Evolutionary conservation across 1,284 basidiomycete species (phyloP), one percentile per base, ranked within the genome.

Genomic region (Abortiporus biennis): DNA sequence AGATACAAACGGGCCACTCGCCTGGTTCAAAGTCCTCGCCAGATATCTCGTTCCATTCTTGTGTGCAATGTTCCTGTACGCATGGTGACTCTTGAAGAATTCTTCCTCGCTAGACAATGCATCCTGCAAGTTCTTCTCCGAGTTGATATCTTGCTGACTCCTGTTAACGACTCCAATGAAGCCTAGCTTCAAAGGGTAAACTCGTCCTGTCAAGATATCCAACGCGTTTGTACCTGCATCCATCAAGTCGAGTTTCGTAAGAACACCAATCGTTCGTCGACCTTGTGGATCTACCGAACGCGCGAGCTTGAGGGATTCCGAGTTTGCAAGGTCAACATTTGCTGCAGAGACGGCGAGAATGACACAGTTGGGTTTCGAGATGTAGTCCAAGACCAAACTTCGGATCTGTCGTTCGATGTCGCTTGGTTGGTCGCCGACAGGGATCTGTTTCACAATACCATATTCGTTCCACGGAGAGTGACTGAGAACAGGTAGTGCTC

Each of bases 241-340:
- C 95, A 99, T 99, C 31, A 99, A 76, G 66, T 99, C 95, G 36
- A 99, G 80, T 67, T 99, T 99, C 21, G 94, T 95, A 38, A 99
- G 74, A 17, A 99, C 90, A 46, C 95, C 95, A 47, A 98, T 92
- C 16, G 95, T 99, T 23, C 95, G 80, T 20, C 94, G 80, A 13
- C 95, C 93, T 65, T 96, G 92, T 0, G 95, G 91, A 60, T 99
- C 95, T 37, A 98, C 92, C 5, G 85, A 80, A 35, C 95, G 88
- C 11, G 95, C 95, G 35, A 99, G 85, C 64, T 98, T 97, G 53
- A 99, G 80, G 2, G 94, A 87, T 63, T 98, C 95, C 1, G 95
- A 98, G 66, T 99, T 99, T 57, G 95, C 95, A 42, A 99, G 80
- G 65, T 99, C 95, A 46, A 98, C 95, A 59, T 99, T 99, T 33